phyloP scores from a whole-genome alignment of 345 rosid genomes.

The Stellera chamaejasme region DNA sequence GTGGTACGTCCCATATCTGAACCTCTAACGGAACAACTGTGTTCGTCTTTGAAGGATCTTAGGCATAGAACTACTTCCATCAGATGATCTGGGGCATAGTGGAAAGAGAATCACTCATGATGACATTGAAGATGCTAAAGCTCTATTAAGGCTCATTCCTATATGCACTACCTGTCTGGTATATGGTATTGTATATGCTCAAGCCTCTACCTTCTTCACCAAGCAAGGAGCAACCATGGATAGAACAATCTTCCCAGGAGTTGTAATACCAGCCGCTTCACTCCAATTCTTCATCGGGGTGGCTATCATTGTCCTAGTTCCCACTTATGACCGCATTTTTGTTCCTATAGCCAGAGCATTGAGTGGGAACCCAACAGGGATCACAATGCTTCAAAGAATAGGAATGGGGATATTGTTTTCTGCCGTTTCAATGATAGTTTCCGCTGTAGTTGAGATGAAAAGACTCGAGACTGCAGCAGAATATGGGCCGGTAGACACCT shows the following conservation, averaged over 20 bases:
- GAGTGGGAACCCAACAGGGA: constrained; percentile 41
- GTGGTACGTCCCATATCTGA: too few relatives aligned
- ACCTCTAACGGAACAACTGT: background rate
- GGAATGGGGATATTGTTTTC: constrained; percentile 50
- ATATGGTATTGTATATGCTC: constrained; percentile 44
- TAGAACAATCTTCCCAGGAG: constrained; percentile 26
- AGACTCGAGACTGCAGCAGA: constrained; percentile 39
- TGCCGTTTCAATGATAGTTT: constrained; percentile 30
- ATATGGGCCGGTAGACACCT: constrained; percentile 30
- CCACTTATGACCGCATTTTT: constrained; percentile 40
- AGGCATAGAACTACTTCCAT: constrained; percentile 37
- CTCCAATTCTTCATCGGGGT: constrained; percentile 40
- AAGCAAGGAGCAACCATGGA: constrained; percentile 65
- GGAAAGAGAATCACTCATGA: constrained; percentile 24
- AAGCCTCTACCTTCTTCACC: constrained; percentile 48
- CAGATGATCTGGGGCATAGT: constrained; percentile 23
- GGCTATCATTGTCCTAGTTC: constrained; percentile 30
- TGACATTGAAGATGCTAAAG: constrained; percentile 57
- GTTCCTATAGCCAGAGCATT: constrained; percentile 41
- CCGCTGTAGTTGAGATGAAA: constrained; percentile 42
- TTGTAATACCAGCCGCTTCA: constrained; percentile 39
- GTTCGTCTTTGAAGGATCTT: constrained; percentile 27
- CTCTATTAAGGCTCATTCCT: constrained; percentile 43
- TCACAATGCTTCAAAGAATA: constrained; percentile 65
- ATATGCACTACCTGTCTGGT: constrained; percentile 48